Evolutionary conservation across 305 asterid genomes (phyloP), one percentile per base, ranked within the genome.

Genomic region (Andrographis paniculata): DNA sequence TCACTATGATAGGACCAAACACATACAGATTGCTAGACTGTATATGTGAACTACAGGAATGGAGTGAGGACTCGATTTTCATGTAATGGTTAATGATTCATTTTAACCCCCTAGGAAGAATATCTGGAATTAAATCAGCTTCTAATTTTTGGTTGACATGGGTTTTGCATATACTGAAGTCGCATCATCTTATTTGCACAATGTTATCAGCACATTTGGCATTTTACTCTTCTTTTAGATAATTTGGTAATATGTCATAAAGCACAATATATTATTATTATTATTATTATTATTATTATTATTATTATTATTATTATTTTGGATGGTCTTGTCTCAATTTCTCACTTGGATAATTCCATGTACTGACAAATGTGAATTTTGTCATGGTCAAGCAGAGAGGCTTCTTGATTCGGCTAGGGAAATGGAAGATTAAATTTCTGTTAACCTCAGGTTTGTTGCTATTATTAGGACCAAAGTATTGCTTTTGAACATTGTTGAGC

Each of bases 341-440:
- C 58, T 35, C 52, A n/a, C n/a, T n/a, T n/a, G n/a, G n/a, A n/a
- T n/a, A n/a, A n/a, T n/a, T n/a, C 47, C 59, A 37, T 58, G 43
- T 17, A 45, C 57, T 42, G 63, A 60, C 85, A 92, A 96, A 72
- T 92, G 99, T 70, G 99, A 92, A 69, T 92, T 95, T 63, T 87
- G 95, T 59, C 95, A 92, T 62, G 96, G 95, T 68, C 99, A 92
- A 67, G 87, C 99, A 42, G 99, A 92, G 58, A 87, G 99, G 78
- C 95, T 92, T 67, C 96, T 92, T 47, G 94, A 92, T 72, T 92
- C 99, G 52, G 99, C 99, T 23, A 92, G 63, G 73, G 96, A 92
- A 72, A 91, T 91, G 99, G 99, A 92, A 74, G 99, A 92, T 76
- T 92, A 96, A 58, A 92, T 92, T 65, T 85, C 94, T 37, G 99